phyloP scores from a whole-genome alignment of 2,329 filamentous ascomycete species.

The Clarireedia homoeocarpa region DNA sequence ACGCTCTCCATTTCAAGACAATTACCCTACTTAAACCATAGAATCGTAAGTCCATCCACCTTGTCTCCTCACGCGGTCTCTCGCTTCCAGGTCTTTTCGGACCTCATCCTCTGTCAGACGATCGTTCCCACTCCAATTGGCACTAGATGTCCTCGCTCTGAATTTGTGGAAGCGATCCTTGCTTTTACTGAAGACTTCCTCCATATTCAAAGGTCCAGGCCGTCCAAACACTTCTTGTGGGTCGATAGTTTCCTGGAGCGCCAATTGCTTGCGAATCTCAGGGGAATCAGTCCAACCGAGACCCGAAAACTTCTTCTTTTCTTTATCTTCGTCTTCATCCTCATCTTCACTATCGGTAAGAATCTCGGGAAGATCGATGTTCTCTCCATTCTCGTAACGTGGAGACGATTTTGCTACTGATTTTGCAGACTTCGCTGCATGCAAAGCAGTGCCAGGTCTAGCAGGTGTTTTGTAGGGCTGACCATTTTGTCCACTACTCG shows the following conservation, averaged over 20 bases:
- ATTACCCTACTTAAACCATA: constrained; percentile 21
- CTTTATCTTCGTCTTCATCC: constrained; percentile 49
- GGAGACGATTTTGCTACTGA: constrained; percentile 64
- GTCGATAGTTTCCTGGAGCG: constrained; percentile 77
- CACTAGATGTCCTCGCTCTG: constrained; percentile 83
- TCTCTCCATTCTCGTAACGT: constrained; percentile 80
- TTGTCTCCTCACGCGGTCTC: constrained; percentile 71
- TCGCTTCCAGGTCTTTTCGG: constrained; percentile 66
- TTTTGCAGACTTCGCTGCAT: constrained; percentile 49
- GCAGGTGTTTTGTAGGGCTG: constrained; percentile 62
- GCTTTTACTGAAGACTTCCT: constrained; percentile 89
- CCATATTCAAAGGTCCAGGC: constrained; percentile 83
- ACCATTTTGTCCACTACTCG: constrained; percentile 50
- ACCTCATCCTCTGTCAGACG: constrained; percentile 82
- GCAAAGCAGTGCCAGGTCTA: constrained; percentile 37
- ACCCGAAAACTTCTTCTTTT: constrained; percentile 48
- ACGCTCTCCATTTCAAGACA: too few relatives aligned
- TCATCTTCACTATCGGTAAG: constrained; percentile 90
- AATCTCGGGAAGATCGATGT: constrained; percentile 89
- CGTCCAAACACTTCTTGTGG: constrained; percentile 82
- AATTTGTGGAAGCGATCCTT: constrained; percentile 83
- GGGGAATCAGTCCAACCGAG: constrained; percentile 87
- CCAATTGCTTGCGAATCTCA: constrained; percentile 66
- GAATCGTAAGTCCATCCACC: constrained; percentile 70
- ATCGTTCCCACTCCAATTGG: constrained; percentile 85